Evolutionary conservation across 345 rosid genomes (phyloP), one percentile per base, ranked within the genome.

Genomic region (Acer campestre): DNA sequence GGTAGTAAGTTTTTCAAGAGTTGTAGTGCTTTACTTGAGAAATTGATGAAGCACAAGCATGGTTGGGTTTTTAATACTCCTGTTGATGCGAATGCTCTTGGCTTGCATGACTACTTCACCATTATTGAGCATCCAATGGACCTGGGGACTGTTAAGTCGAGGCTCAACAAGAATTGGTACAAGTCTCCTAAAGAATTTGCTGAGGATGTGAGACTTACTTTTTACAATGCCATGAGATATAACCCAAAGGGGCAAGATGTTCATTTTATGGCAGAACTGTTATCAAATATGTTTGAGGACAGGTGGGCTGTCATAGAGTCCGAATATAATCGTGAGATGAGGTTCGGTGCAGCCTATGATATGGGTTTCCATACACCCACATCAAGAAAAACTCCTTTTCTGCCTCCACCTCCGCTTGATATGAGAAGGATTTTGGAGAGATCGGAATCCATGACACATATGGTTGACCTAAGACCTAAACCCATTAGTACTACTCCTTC

Each of bases 241-340:
- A 97, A 97, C 82, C 98, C 99, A 2, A 68, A 84, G 82, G 99
- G 99, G 75, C 99, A 97, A 87, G 99, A 97, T 91, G 99, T 91
- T 80, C 93, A 97, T 73, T 3, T 90, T 63, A 94, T 97, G 98
- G 99, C 98, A 11, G 95, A 86, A 61, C 77, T 85, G 77, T 86
- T 97, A 74, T 77, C 82, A 77, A 85, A 85, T 78, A 81, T 89
- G 70, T 97, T 97, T 85, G 99, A 97, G 87, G 95, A 92, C 12
- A 93, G 82, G 79, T 97, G 99, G 99, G 85, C 85, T 42, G 82
- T 79, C 70, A 90, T 94, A 84, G 95, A 94, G 85, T 81, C 92
- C 4, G 98, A 97, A 64, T 91, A 91, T 76, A 85, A 86, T 80
- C 93, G 88, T 29, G 94, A 94, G 74, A 74, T 83, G 89, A 88